A percentile compares a stretch with the other conserved stretches of the same genome.
phyloP scores from a whole-genome alignment of 2,329 filamentous ascomycete genomes.

The Penicillium psychrosexuale region DNA sequence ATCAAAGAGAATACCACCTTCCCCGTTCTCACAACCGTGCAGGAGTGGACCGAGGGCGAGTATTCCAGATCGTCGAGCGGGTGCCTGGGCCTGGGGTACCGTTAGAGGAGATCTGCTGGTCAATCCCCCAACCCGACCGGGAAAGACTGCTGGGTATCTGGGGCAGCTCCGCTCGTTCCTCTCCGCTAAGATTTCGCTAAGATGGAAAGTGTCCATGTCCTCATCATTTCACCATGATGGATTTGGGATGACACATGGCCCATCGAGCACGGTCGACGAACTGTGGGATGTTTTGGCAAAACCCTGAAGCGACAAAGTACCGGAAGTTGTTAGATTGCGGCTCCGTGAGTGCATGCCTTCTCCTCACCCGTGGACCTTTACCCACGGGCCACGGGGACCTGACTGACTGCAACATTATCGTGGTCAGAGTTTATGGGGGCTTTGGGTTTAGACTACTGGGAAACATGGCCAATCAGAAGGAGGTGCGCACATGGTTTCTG shows the following conservation, averaged over 20 bases:
- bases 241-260: constrained; percentile 1
- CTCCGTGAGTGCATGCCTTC: constrained; percentile 18
- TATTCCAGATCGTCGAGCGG: constrained; percentile 5
- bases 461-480: constrained; percentile 13
- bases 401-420: constrained; percentile 36
- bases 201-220: constrained; percentile 12
- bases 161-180: constrained; percentile 12
- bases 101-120: constrained; percentile 4
- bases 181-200: neutral
- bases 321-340: constrained; percentile 3
- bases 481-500: constrained; percentile 5
- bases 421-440: constrained; percentile 34
- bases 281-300: constrained; percentile 11
- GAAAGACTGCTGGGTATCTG: neutral
- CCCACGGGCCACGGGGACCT: constrained; percentile 35
- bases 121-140: constrained; percentile 4
- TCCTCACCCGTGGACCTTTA: constrained; percentile 37
- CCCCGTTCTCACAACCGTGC: neutral
- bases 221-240: constrained; percentile 4
- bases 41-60: constrained; percentile 3
- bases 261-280: constrained; percentile 12
- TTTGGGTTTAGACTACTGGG: constrained; percentile 3
- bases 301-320: constrained; percentile 5
- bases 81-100: constrained; percentile 3
- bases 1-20: neutral